These are phyloP conservation scores for Ceratocystis lukuohia DNA, from an alignment of 2,329 filamentous ascomycete species.

Conservation along the genomic window DNA sequence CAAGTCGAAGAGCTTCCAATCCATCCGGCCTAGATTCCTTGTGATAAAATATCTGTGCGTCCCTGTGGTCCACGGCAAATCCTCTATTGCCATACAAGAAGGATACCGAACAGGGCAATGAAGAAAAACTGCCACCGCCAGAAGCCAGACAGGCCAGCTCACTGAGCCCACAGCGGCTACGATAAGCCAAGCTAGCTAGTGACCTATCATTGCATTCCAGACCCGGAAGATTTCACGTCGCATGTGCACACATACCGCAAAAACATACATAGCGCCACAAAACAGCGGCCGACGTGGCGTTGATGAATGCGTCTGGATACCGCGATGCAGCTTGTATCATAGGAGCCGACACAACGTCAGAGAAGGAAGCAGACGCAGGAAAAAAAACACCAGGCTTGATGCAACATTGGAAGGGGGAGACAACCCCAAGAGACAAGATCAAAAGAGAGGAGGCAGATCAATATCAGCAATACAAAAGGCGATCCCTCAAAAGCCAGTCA, in stretches of 20 bases:
- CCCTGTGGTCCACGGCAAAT: no score
- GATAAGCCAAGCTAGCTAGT: neutral
- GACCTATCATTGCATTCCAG: neutral
- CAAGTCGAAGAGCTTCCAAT: no score
- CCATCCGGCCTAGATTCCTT: no score
- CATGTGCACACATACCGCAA: no score
- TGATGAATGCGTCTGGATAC: neutral
- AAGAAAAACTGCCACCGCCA: neutral
- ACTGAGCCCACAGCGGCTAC: neutral
- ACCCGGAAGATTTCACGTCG: neutral
- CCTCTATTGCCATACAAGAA: neutral
- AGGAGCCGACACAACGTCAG: neutral
- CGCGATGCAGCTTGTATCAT: neutral
- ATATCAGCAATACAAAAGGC: neutral
- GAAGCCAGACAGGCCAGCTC: neutral
- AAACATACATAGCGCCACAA: neutral
- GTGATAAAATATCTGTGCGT: no score
- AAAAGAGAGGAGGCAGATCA: neutral
- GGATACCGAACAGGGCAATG: neutral
- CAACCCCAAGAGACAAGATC: neutral
- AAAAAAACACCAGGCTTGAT: no score
- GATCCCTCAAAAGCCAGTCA: neutral
- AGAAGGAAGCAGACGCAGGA: neutral
- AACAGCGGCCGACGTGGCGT: neutral
- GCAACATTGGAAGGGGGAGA: neutral